Percentiles rank a stretch among this genome's conserved stretches.
These are phyloP conservation scores for Solanum bulbocastanum DNA, from an alignment of 257 asterid species.

Conservation along the genomic window DNA sequence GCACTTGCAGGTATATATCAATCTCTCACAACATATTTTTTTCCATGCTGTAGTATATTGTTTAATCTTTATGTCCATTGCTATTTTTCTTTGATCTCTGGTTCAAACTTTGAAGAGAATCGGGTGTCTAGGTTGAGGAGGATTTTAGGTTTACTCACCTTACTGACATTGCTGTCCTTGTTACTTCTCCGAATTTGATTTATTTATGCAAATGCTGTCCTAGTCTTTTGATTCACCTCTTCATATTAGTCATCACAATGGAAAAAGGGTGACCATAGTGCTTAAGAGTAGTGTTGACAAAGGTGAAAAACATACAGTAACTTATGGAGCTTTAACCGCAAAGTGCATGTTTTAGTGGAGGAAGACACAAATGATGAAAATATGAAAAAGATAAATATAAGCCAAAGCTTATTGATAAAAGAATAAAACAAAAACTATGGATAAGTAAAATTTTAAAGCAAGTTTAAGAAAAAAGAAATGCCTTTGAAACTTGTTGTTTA, in stretches of 20 bases:
- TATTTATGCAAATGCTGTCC: neutral
- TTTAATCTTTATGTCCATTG: neutral
- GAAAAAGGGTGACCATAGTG: neutral
- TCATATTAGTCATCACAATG: neutral
- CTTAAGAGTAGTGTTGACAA: neutral
- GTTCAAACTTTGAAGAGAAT: neutral
- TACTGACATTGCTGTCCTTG: neutral
- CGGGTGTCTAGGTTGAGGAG: neutral
- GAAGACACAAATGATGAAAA: neutral
- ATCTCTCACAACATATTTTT: neutral
- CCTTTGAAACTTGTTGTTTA: neutral
- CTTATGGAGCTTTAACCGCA: neutral
- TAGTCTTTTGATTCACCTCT: neutral
- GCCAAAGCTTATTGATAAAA: neutral
- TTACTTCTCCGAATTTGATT: neutral
- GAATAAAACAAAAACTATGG: neutral
- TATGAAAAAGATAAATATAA: neutral
- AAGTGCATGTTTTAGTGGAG: neutral
- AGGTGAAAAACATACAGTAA: neutral
- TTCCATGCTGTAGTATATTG: neutral
- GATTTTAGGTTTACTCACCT: neutral
- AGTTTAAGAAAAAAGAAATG: neutral
- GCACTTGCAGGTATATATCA: conserved; percentile 58
- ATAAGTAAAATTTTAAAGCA: neutral
- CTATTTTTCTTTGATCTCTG: neutral